Percentiles rank a stretch among this genome's conserved stretches.
Evolutionary conservation across 768 basidiomycete genomes (phyloP).

Genomic region (Boletus rubroflammeus): DNA sequence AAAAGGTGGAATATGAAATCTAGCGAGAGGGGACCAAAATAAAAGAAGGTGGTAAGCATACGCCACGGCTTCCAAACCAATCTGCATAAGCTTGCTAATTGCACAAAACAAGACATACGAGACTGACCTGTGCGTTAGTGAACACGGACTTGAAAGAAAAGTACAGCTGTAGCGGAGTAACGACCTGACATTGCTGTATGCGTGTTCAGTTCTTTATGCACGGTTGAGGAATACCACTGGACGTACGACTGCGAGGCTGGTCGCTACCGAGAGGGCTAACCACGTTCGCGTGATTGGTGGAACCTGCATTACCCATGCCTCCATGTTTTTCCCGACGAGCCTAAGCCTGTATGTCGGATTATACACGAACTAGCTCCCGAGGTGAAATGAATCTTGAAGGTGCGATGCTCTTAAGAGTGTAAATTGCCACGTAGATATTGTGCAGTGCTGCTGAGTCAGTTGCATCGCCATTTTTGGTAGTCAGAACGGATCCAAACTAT

Average conservation of each 20-base stretch:
- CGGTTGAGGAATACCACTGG: not conserved
- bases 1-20: conserved; percentile 97
- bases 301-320: conserved; percentile 88
- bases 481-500: no score
- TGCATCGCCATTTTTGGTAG: not conserved
- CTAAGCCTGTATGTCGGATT: conserved; percentile 1
- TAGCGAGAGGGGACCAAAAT: conserved; percentile 89
- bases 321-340: conserved; percentile 45
- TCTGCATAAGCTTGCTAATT: conserved; percentile 9
- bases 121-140: conserved; percentile 63
- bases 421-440: conserved; percentile 9
- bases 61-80: conserved; percentile 69
- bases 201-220: conserved; percentile 1
- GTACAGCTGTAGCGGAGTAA: conserved; percentile 89
- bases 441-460: conserved; percentile 20
- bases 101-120: not conserved
- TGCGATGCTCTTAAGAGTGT: not conserved
- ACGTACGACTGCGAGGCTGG: conserved; percentile 85
- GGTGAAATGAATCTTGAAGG: not conserved
- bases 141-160: conserved; percentile 88
- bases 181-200: conserved; percentile 82
- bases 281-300: conserved; percentile 89
- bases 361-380: not conserved
- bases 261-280: conserved; percentile 74
- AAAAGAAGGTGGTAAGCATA: conserved; percentile 87